These are phyloP conservation scores for Pseudonitzschia multiseries DNA, from an alignment of 108 stramenopile genomes.

Conservation along the genomic window DNA sequence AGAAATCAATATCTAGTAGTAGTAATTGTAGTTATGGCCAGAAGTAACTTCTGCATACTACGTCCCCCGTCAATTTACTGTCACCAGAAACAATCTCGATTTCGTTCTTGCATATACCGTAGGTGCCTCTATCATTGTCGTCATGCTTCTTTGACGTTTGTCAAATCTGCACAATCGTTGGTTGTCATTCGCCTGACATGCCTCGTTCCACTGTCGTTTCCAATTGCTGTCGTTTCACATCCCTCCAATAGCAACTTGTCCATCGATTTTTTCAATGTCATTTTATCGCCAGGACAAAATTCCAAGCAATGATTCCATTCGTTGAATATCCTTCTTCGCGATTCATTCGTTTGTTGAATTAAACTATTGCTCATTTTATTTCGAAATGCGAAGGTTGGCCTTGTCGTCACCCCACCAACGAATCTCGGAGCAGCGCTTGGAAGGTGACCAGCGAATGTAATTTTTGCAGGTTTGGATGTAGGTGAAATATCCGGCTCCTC, in stretches of 20 bases:
- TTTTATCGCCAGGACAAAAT: too few species aligned
- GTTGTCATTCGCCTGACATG: neutral
- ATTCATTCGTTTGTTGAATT: too few species aligned
- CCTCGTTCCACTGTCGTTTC: neutral
- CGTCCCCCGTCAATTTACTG: constrained; percentile 1
- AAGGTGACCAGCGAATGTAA: constrained; percentile 43
- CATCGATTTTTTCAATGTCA: too few species aligned
- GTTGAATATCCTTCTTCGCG: too few species aligned
- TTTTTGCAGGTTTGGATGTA: constrained; percentile 22
- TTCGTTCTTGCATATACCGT: neutral
- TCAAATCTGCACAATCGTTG: neutral
- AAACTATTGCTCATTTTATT: neutral
- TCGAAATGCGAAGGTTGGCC: neutral
- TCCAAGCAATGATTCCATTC: too few species aligned
- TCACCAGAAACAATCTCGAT: neutral
- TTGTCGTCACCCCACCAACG: constrained; percentile 52
- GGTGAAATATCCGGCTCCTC: constrained; percentile 31
- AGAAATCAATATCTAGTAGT: neutral
- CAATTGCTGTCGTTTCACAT: neutral
- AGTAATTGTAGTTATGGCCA: neutral
- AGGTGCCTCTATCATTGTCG: neutral
- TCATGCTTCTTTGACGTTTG: neutral
- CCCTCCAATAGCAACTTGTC: too few species aligned
- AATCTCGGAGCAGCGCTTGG: constrained; percentile 53
- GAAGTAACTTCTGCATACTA: neutral